These are phyloP conservation scores for Barnettozyma wickerhamii DNA, from an alignment of 805 yeast species.

Conservation along the genomic window DNA sequence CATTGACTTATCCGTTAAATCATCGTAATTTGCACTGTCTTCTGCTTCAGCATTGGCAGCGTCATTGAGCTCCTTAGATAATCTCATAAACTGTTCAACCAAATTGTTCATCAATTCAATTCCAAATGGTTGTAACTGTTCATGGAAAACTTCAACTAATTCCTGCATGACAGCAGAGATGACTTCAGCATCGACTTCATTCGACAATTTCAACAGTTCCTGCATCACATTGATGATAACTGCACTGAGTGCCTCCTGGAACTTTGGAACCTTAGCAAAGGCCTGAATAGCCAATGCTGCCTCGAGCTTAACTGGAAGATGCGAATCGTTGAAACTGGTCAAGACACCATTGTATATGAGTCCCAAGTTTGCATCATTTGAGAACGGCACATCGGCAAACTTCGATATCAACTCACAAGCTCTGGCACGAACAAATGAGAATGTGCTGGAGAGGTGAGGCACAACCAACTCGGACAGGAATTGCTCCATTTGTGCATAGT, in stretches of 20 bases:
- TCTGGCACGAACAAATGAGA: slow-evolving; percentile 71
- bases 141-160: slow-evolving; percentile 83
- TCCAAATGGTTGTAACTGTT: slow-evolving; percentile 89
- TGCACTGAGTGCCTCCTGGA: slow-evolving; percentile 61
- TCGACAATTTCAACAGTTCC: slow-evolving; percentile 65
- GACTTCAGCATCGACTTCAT: slow-evolving; percentile 81
- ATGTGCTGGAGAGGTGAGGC: slow-evolving; percentile 63
- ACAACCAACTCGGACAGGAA: slow-evolving; percentile 61
- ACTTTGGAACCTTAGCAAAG: slow-evolving; percentile 57
- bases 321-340: slow-evolving; percentile 34
- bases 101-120: slow-evolving; percentile 59
- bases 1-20: slow-evolving; percentile 64
- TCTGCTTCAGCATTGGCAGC: slow-evolving; percentile 43
- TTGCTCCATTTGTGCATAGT: slow-evolving; percentile 58
- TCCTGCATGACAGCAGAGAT: slow-evolving; percentile 92
- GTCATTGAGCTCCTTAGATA: slow-evolving; percentile 68
- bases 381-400: slow-evolving; percentile 58
- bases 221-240: slow-evolving; percentile 82
- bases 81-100: slow-evolving; percentile 66
- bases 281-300: slow-evolving; percentile 86
- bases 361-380: slow-evolving; percentile 32
- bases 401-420: slow-evolving; percentile 62
- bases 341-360: slow-evolving; percentile 44
- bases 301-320: slow-evolving; percentile 74
- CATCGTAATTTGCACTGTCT: slow-evolving; percentile 31